Conservation (phyloP, 176 grass and related monocot species). For the Olyra latifolia region DNA sequence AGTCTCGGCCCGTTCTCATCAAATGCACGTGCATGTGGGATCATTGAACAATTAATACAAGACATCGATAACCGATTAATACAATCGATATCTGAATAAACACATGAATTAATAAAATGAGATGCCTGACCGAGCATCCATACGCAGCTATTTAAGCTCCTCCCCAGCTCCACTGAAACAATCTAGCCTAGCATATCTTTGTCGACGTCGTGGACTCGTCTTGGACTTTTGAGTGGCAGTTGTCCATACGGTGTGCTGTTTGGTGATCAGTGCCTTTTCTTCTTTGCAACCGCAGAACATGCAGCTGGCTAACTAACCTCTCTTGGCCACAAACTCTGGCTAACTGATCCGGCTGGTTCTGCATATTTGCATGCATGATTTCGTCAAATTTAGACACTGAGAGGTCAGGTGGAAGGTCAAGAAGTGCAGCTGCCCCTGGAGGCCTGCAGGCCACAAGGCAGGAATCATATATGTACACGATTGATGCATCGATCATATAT, state of each 20-base stretch:
- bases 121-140: constrained; percentile 14
- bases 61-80: background rate
- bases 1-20: too few relatives aligned
- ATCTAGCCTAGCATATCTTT: background rate
- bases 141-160: too few relatives aligned
- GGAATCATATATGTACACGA: background rate
- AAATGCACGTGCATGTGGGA: too few relatives aligned
- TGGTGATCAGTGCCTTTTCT: constrained; percentile 2
- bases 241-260: background rate
- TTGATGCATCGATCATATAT: background rate
- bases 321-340: background rate
- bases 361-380: background rate
- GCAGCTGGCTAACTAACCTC: background rate
- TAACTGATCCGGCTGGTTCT: background rate
- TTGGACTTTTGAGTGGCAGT: background rate
- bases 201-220: background rate
- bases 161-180: background rate
- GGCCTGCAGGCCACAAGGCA: constrained; percentile 17
- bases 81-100: background rate
- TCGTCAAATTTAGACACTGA: background rate
- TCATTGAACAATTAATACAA: background rate
- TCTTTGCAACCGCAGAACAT: background rate
- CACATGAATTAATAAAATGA: background rate
- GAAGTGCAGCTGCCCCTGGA: background rate
- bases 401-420: background rate